Percentiles rank a stretch among this genome's conserved stretches.
phyloP scores from a whole-genome alignment of 2,329 filamentous ascomycete genomes.

The Neurospora sp. region DNA sequence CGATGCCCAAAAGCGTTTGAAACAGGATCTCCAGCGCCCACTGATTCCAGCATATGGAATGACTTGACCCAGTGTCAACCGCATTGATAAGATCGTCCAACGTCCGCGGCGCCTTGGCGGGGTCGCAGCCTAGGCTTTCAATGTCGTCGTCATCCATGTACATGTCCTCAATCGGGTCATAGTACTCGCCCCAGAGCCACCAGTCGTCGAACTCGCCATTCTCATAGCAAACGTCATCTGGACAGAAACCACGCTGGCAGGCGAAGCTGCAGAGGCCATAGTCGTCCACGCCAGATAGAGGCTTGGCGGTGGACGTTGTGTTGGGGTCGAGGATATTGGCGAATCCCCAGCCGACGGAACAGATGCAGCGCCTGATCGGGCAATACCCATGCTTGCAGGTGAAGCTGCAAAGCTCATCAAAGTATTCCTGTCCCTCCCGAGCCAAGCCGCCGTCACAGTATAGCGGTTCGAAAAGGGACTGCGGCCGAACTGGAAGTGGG shows the following conservation, averaged over 20 bases:
- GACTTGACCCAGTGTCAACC: neutral
- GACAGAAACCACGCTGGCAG: neutral
- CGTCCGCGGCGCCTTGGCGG: neutral
- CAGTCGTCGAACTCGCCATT: neutral
- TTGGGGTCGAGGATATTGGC: neutral
- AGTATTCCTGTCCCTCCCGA: neutral
- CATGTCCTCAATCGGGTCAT: neutral
- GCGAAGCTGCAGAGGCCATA: neutral
- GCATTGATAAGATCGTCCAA: neutral
- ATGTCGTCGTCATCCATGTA: neutral
- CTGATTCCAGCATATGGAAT: neutral
- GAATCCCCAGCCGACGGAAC: neutral
- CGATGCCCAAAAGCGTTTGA: neutral
- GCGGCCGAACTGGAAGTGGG: neutral
- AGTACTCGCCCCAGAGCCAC: too few relatives aligned
- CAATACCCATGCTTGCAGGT: constrained; percentile 3
- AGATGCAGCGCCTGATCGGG: neutral
- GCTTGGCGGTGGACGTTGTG: neutral
- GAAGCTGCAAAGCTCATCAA: constrained; percentile 21
- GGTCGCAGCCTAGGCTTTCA: neutral
- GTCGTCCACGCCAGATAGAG: neutral
- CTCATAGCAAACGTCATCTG: neutral
- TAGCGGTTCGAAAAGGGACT: neutral
- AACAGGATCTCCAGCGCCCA: neutral
- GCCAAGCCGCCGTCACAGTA: neutral